These are phyloP conservation scores for Nitzschia sp. DNA, from an alignment of 108 stramenopile species.

Conservation along the genomic window DNA sequence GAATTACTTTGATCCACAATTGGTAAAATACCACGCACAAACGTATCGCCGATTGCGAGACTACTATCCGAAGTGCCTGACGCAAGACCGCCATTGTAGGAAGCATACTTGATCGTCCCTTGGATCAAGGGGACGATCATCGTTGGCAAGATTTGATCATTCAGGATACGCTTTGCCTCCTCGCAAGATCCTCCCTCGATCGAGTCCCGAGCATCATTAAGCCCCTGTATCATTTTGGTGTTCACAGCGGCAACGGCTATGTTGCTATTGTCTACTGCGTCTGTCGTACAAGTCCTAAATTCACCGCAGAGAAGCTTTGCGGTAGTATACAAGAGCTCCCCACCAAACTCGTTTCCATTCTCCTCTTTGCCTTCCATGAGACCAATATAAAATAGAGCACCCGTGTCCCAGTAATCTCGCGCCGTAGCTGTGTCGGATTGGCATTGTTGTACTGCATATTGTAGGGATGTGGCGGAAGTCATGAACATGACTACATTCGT, in stretches of 20 bases:
- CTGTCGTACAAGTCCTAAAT: conserved; percentile 39
- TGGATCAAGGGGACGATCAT: conserved; percentile 49
- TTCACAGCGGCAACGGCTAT: conserved; percentile 21
- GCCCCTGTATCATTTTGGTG: conserved; percentile 24
- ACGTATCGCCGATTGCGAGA: conserved; percentile 35
- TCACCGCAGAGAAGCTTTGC: conserved; percentile 47
- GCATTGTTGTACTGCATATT: conserved; percentile 30
- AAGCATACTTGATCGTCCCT: conserved; percentile 45
- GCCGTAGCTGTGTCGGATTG: conserved; percentile 8
- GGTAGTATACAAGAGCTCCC: conserved; percentile 30
- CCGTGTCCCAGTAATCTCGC: conserved; percentile 41
- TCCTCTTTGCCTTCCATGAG: conserved; percentile 47
- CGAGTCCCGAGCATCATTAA: conserved; percentile 10
- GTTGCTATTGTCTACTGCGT: neutral
- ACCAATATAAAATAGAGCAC: conserved; percentile 52
- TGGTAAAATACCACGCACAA: conserved; percentile 39
- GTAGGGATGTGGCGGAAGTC: conserved; percentile 16
- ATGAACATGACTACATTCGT: conserved; percentile 43
- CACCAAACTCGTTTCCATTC: conserved; percentile 30
- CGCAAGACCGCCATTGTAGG: conserved; percentile 20
- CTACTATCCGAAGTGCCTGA: conserved; percentile 20
- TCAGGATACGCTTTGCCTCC: conserved; percentile 10
- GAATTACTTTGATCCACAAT: conserved; percentile 17
- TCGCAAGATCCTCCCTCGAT: conserved; percentile 32
- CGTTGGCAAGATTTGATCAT: conserved; percentile 22